Conservation (phyloP, 441 rosid genomes). For the Brassica hybrid region DNA sequence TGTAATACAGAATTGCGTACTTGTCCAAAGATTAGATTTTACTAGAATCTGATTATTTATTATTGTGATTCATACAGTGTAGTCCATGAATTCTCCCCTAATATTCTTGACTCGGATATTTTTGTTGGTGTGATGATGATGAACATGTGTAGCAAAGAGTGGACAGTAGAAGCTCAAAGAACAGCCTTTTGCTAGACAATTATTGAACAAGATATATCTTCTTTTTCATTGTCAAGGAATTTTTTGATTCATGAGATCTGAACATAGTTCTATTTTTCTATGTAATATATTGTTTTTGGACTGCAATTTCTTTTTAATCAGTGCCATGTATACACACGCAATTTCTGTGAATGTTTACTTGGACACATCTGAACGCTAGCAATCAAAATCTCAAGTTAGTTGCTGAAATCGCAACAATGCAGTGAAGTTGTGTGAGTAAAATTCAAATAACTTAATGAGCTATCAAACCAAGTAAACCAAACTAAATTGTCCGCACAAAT, state of each 20-base stretch:
- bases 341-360: neutral
- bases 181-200: slow-evolving; percentile 3
- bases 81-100: too few relatives aligned
- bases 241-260: neutral
- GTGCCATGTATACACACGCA: neutral
- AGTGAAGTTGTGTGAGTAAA: neutral
- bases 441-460: too few relatives aligned
- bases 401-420: neutral
- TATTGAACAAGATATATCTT: neutral
- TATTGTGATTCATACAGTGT: too few relatives aligned
- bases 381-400: neutral
- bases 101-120: neutral
- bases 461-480: too few relatives aligned
- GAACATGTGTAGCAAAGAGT: slow-evolving; percentile 7
- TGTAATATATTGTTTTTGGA: neutral
- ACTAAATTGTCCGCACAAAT: too few relatives aligned
- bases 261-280: neutral
- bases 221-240: neutral
- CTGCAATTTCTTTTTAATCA: neutral
- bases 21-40: too few relatives aligned
- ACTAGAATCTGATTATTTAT: too few relatives aligned
- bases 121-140: slow-evolving; percentile 11
- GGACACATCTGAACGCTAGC: neutral
- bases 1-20: too few relatives aligned
- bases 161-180: slow-evolving; percentile 18